Conservation (phyloP, 2,329 filamentous ascomycete genomes). For the Diaporthe sp. region DNA sequence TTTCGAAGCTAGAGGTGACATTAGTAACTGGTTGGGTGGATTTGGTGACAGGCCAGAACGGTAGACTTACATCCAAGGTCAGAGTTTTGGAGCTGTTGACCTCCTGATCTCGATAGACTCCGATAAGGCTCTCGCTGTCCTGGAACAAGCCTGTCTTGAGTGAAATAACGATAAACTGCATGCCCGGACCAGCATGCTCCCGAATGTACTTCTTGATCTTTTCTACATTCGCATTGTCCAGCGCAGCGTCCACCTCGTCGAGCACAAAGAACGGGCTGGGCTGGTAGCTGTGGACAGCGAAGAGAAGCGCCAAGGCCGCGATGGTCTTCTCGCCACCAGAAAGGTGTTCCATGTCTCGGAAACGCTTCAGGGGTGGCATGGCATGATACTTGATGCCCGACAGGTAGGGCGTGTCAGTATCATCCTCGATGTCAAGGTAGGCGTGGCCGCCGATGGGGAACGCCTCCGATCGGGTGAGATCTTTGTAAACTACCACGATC, state of each 20-base stretch:
- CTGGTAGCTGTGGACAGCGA: conserved; percentile 96
- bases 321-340: conserved; percentile 99
- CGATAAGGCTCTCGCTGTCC: conserved; percentile 93
- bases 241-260: conserved; percentile 95
- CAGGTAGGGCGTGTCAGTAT: conserved; percentile 95
- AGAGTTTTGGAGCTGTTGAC: conserved; percentile 92
- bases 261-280: conserved; percentile 97
- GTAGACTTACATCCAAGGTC: conserved; percentile 88
- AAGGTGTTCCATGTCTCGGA: conserved; percentile 98
- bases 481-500: conserved; percentile 93
- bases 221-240: conserved; percentile 98
- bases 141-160: conserved; percentile 97
- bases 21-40: conserved; percentile 29
- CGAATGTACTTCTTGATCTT: conserved; percentile 97
- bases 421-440: conserved; percentile 92
- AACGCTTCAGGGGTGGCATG: conserved; percentile 97
- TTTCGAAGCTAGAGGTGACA: conserved; percentile 27
- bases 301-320: conserved; percentile 94
- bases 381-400: conserved; percentile 98
- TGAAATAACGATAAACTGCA: conserved; percentile 99
- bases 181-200: conserved; percentile 92
- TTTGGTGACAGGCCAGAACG: not conserved
- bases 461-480: conserved; percentile 89
- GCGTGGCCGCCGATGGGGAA: conserved; percentile 91
- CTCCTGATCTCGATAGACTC: conserved; percentile 93